Evolutionary conservation across 2,329 filamentous ascomycete species (phyloP), one percentile per base, ranked within the genome.

Genomic region (Calycina herbarum): DNA sequence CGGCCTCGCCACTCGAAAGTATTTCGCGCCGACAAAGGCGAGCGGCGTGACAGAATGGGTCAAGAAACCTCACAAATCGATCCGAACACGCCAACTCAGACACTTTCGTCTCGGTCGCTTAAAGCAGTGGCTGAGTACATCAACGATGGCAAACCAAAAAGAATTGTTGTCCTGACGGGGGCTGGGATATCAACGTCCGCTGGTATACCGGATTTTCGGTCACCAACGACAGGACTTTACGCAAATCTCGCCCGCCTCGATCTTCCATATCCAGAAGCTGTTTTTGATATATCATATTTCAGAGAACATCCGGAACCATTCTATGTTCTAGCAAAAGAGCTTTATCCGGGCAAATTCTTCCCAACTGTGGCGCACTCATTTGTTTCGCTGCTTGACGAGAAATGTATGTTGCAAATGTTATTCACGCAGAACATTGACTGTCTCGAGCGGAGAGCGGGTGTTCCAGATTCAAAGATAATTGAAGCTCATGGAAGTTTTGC

Each of bases 361-460:
- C 95, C 95, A 0, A 99, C 95, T 1, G 82, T 98, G 63, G 91
- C 93, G 1, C 95, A 99, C 79, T 89, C 87, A 42, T 99, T 99
- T 78, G 89, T 99, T 73, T 84, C 87, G 15, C 82, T 99, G 29
- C 86, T 98, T 17, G 85, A 94, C 65, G 82, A 88, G 67, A 97
- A 96, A 79, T 87, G 86, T 3, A 81, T 94, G 51, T 81, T 99
- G 29, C 81, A 90, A 70, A 95, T 93, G 82, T 86, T 95, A 62
- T 99, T 98, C 78, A 97, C 95, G 0, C 95, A 99, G 76, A 99
- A 99, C 75, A 98, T 99, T 71, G 95, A 99, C 79, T 97, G 93
- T 73, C 84, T 99, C 13, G 95, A 99, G 79, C 87, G 94, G 27
- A 84, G 86, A 71, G 95, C 94, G 13, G 95, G 95, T 31, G 88